Base-by-base conservation (phyloP, 331 rosid genomes). In the Rosa hybrid region DNA sequence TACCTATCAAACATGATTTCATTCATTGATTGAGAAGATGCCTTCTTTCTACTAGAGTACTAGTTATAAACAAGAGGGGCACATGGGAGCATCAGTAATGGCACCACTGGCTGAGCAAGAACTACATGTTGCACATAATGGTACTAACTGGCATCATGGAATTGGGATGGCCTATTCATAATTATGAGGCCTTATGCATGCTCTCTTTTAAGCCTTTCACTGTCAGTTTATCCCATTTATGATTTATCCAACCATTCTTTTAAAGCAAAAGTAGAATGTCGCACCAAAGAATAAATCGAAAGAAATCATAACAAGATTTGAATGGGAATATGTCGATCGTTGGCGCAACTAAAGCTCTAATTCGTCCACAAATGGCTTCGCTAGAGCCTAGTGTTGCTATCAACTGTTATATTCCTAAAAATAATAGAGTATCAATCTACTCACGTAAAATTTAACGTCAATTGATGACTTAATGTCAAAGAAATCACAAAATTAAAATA, bases 1-100 rank as follows among this genome's bases (percentile, higher is more conserved):
- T 14, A 34, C 71, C 45, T 14, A 65, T 64, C 45, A 64, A 64
- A 64, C 46, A 65, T 34, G 45, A 34, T 34, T 18, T 65, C 71
- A 34, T n/a, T 59, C 30, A 9, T 65, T 62, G 18, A 62, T 62
- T 17, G 75, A 71, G 23, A 42, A 57, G 82, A 81, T 81, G 82
- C 82, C 54, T 72, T 72, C 44, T 68, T 68, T 68, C 68, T 62
- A 25, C 68, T n/a, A n/a, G n/a, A n/a, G n/a, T n/a, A n/a, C n/a
- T 8, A 18, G 49, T 68, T 68, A 8, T 18, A 6, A 4, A 67
- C 74, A 77, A 77, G 80, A 81, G 72, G 79, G 63, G 74, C 84
- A 68, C 86, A 85, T 79, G 82, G 83, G 79, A 78, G 63, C 53
- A 67, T 73, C 80, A 72, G 72, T 64, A 62, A 67, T 68, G 64